phyloP scores from a whole-genome alignment of 1,284 basidiomycete genomes.

The Malassezia psittaci region DNA sequence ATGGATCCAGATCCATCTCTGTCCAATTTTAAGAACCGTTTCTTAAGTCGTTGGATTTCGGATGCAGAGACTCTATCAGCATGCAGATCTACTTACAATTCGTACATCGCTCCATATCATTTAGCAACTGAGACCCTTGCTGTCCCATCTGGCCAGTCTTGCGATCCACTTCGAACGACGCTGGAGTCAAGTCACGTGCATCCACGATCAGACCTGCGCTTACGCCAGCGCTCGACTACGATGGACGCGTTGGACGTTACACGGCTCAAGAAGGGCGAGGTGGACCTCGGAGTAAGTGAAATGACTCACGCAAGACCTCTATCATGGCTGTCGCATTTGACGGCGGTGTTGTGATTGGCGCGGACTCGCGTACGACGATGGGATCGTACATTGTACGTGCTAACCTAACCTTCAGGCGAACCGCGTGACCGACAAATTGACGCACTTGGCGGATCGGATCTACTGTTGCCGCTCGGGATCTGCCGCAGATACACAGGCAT shows the following conservation, averaged over 20 bases:
- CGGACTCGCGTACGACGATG: slow-evolving; percentile 91
- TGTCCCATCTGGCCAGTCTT: slow-evolving; percentile 45
- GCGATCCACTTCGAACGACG: not conserved
- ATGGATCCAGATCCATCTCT: slow-evolving; percentile 95
- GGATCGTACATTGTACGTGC: slow-evolving; percentile 79
- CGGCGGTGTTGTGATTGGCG: slow-evolving; percentile 87
- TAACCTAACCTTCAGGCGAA: slow-evolving; percentile 59
- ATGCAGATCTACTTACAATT: slow-evolving; percentile 60
- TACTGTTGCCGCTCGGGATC: slow-evolving; percentile 98
- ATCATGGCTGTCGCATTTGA: slow-evolving; percentile 99
- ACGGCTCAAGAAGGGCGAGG: slow-evolving; percentile 44
- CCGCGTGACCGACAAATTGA: slow-evolving; percentile 96
- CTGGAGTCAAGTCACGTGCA: too few relatives aligned
- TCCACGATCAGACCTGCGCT: not conserved
- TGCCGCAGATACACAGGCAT: slow-evolving; percentile 88
- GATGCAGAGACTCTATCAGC: slow-evolving; percentile 19
- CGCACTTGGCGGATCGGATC: slow-evolving; percentile 90
- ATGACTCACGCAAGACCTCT: slow-evolving; percentile 57
- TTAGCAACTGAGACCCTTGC: slow-evolving; percentile 76
- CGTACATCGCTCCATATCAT: slow-evolving; percentile 82
- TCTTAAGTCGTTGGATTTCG: slow-evolving; percentile 67
- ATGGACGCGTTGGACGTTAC: slow-evolving; percentile 23
- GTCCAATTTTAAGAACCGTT: slow-evolving; percentile 98
- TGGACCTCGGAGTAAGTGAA: slow-evolving; percentile 39
- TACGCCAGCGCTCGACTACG: slow-evolving; percentile 8